phyloP scores from a whole-genome alignment of 345 rosid species.

The Excoecaria agallocha region DNA sequence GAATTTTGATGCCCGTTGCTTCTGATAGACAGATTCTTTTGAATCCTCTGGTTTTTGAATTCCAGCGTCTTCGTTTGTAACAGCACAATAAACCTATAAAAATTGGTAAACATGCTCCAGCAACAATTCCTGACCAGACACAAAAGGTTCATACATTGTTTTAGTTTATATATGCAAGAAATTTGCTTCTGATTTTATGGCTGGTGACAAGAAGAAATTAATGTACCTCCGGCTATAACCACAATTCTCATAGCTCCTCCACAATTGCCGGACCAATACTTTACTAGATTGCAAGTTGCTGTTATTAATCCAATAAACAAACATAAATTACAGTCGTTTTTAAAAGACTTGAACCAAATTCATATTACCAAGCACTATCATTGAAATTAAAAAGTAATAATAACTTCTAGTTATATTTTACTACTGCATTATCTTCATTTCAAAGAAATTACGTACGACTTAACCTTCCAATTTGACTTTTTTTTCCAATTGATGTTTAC shows the following conservation, averaged over 20 bases:
- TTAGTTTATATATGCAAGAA: no score
- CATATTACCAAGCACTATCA: background rate
- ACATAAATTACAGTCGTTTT: background rate
- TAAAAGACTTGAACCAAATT: no score
- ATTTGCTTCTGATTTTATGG: background rate
- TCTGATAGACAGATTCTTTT: conserved; percentile 31
- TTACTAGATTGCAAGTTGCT: conserved; percentile 40
- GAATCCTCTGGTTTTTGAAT: conserved; percentile 22
- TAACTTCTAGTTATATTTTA: no score
- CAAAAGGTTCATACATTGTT: background rate
- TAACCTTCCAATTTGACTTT: no score
- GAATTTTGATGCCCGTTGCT: conserved; percentile 50
- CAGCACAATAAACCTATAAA: conserved; percentile 35
- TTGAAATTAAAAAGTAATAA: no score
- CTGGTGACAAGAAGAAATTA: background rate
- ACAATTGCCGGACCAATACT: conserved; percentile 47
- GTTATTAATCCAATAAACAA: background rate
- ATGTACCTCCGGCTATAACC: conserved; percentile 50
- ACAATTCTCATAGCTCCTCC: conserved; percentile 39
- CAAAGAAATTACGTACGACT: no score
- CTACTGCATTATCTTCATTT: no score
- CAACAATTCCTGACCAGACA: conserved; percentile 34
- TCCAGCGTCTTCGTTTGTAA: conserved; percentile 24
- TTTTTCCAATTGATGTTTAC: no score
- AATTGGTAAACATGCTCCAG: conserved; percentile 42